Evolutionary conservation across 495 filamentous ascomycete genomes (phyloP), one percentile per base, ranked within the genome.

Genomic region (Talaromyces proteolyticus): DNA sequence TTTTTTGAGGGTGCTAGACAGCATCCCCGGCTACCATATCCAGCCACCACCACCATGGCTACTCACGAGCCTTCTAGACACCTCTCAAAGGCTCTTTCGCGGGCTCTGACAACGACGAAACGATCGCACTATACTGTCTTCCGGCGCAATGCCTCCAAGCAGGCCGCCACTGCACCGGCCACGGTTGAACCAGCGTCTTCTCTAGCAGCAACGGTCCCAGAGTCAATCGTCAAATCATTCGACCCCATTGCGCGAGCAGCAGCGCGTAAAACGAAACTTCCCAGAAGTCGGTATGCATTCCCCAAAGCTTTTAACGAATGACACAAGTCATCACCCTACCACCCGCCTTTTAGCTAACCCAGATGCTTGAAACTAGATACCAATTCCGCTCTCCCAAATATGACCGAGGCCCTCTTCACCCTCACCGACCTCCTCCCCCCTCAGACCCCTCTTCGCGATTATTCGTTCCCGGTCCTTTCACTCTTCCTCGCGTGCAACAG

Each of bases 391-490:
- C 93, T 37, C 94, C 94, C 37, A 89, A 91, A 66, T 97, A 88
- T 77, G 80, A 95, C 67, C 87, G 93, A 63, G 93, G 93, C 48
- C 91, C 91, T 42, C 77, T 97, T 34, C 90, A 96, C 62, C 94
- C 93, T 39, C 82, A 95, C 62, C 88, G 94, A 66, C 90, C 88
- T 12, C 93, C 89, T 4, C 77, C 82, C 10, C 75, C 85, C 40
- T 93, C 93, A 29, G 85, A 91, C 56, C 91, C 93, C 10, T 76
- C 84, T 49, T 96, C 93, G 51, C 85, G 93, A 62, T 69, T 86
- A 46, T 98, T 90, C 72, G 73, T 86, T n/a, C 93, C 93, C 1
- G 94, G 94, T 4, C 93, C 93, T 6, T 98, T 97, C 77, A 85
- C 84, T 65, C 72, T 87, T 20, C 89, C 93, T 21, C 86, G 93